phyloP scores from a whole-genome alignment of 2,329 filamentous ascomycete species.

The Orbilia quercus region DNA sequence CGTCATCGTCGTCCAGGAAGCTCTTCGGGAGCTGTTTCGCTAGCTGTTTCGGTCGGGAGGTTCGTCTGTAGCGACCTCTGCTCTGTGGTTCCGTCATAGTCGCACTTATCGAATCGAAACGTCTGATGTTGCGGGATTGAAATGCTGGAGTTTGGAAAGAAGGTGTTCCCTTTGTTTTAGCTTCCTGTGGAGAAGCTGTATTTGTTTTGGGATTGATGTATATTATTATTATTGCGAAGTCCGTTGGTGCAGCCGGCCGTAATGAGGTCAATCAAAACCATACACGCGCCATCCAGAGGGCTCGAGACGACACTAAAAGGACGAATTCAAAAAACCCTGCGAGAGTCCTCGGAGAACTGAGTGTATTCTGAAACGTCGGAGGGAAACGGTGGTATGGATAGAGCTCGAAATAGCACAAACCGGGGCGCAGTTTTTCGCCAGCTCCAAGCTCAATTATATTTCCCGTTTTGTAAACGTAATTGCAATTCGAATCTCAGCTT shows the following conservation, averaged over 20 bases:
- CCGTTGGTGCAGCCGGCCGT: not conserved
- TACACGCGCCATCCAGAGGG: not conserved
- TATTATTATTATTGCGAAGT: not conserved
- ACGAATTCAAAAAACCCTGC: not conserved
- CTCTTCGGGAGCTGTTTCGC: slow-evolving; percentile 47
- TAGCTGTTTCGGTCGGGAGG: slow-evolving; percentile 41
- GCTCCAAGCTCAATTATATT: not conserved
- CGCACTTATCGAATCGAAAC: not conserved
- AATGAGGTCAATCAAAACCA: not conserved
- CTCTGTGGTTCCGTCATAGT: slow-evolving; percentile 19
- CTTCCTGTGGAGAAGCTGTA: not conserved
- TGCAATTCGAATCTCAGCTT: not conserved
- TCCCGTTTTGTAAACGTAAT: not conserved
- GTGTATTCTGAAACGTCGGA: slow-evolving; percentile 18
- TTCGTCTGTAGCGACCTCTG: slow-evolving; percentile 41
- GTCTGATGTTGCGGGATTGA: not conserved
- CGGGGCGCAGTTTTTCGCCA: not conserved
- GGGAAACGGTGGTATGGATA: not conserved
- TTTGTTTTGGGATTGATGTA: not conserved
- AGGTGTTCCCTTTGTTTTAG: not conserved
- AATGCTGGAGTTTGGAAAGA: not conserved
- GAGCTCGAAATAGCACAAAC: not conserved
- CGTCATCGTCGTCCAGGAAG: slow-evolving; percentile 54
- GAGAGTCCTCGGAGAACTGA: slow-evolving; percentile 12
- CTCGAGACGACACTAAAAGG: not conserved